phyloP scores from a whole-genome alignment of 2,329 filamentous ascomycete species.

The Amphichorda felina region DNA sequence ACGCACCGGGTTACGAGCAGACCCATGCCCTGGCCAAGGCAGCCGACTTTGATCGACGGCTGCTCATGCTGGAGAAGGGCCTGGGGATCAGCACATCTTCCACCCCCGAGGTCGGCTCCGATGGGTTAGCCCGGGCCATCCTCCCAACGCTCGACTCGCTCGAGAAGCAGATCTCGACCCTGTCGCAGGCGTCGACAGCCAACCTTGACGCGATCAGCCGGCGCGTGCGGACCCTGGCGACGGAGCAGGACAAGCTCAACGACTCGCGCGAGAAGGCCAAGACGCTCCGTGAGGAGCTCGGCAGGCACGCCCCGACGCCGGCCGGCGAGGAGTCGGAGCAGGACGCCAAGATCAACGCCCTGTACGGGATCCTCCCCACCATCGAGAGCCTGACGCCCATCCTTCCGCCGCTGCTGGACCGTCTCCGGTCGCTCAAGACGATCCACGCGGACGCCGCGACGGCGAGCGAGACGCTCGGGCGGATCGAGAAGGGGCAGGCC shows the following conservation, averaged over 20 bases:
- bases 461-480: conserved; percentile 65
- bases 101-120: conserved; percentile 47
- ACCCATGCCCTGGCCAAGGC: conserved; percentile 66
- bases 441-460: conserved; percentile 81
- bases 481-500: conserved; percentile 65
- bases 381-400: conserved; percentile 80
- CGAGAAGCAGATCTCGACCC: conserved; percentile 65
- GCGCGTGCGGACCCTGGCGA: conserved; percentile 55
- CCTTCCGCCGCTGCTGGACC: conserved; percentile 73
- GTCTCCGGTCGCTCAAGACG: conserved; percentile 69
- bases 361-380: conserved; percentile 79
- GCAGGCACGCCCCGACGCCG: conserved; percentile 28
- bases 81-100: conserved; percentile 67
- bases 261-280: conserved; percentile 53
- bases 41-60: conserved; percentile 76
- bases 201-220: conserved; percentile 63
- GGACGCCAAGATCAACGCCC: conserved; percentile 75
- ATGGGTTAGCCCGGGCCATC: conserved; percentile 53
- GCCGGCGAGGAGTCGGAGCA: conserved; percentile 51
- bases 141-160: conserved; percentile 72
- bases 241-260: conserved; percentile 62
- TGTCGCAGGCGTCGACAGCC: conserved; percentile 60
- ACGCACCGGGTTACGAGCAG: conserved; percentile 52
- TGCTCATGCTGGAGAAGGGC: conserved; percentile 66
- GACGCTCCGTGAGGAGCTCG: conserved; percentile 46